phyloP scores from a whole-genome alignment of 225 moss, liverwort and hornwort species.

The Takakia lepidozioides region DNA sequence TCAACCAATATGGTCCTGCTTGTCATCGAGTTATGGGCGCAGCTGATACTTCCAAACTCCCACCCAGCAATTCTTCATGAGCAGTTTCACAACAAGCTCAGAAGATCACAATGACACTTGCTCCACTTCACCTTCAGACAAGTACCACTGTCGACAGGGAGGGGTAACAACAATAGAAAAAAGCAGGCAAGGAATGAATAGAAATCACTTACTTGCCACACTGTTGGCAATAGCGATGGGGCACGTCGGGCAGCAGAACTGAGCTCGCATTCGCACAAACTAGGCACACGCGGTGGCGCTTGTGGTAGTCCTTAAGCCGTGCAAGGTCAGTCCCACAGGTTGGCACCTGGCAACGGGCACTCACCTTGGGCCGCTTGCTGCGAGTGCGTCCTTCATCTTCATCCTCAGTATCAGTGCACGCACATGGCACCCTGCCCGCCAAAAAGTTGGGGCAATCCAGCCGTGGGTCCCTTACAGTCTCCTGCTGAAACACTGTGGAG shows the following conservation, averaged over 20 bases:
- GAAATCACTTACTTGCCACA: constrained; percentile 85
- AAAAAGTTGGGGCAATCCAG: constrained; percentile 90
- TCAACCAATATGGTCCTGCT: no score
- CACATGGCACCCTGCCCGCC: constrained; percentile 85
- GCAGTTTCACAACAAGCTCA: neutral
- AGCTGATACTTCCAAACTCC: no score
- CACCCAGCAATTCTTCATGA: no score
- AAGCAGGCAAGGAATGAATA: neutral
- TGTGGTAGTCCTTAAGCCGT: constrained; percentile 82
- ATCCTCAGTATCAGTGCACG: constrained; percentile 90
- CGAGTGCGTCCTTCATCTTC: constrained; percentile 70
- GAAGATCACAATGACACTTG: neutral
- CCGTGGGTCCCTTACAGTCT: constrained; percentile 60
- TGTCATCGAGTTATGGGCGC: no score
- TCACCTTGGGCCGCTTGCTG: constrained; percentile 66
- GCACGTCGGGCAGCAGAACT: constrained; percentile 60
- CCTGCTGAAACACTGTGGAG: constrained; percentile 31
- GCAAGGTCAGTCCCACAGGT: constrained; percentile 77
- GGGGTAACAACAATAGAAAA: no score
- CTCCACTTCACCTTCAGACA: no score
- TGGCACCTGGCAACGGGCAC: constrained; percentile 87
- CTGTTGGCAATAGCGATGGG: constrained; percentile 98
- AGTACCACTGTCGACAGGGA: no score
- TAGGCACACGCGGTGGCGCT: constrained; percentile 91
- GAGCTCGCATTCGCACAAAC: constrained; percentile 87